phyloP scores from a whole-genome alignment of 805 yeast species.

The Sporopachydermia quercuum region DNA sequence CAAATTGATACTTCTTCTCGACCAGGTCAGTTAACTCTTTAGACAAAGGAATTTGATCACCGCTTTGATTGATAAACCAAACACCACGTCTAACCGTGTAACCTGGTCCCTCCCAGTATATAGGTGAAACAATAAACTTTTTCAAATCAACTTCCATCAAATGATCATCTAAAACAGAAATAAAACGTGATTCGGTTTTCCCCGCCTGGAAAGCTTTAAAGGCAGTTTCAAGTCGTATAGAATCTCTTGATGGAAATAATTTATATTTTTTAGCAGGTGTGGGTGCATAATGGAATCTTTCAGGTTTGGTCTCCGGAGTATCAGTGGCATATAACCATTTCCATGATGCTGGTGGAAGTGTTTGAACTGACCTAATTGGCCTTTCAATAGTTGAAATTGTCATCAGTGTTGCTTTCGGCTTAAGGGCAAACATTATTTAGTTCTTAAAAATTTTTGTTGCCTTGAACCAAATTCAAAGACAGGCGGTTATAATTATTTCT shows the following conservation, averaged over 20 bases:
- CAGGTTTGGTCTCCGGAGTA: conserved; percentile 55
- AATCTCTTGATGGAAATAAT: conserved; percentile 54
- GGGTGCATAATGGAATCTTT: conserved; percentile 37
- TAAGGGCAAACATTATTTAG: no score
- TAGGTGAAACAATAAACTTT: conserved; percentile 42
- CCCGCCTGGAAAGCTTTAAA: conserved; percentile 18
- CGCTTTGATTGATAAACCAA: conserved; percentile 55
- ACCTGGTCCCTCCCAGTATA: conserved; percentile 80
- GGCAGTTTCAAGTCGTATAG: conserved; percentile 39
- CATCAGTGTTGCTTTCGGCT: no score
- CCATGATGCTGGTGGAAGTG: no score
- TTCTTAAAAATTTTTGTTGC: no score
- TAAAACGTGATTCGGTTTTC: conserved; percentile 10
- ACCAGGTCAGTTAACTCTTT: conserved; percentile 35
- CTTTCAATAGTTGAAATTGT: no score
- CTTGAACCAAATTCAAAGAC: no score
- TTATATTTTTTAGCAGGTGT: conserved; percentile 40
- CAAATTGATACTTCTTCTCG: conserved; percentile 36
- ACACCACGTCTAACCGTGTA: conserved; percentile 74
- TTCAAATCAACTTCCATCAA: conserved; percentile 57
- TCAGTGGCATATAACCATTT: conserved; percentile 82
- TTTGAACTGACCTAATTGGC: no score
- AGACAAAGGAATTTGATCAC: conserved; percentile 31
- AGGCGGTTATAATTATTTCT: no score
- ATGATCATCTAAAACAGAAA: conserved; percentile 69